These are phyloP conservation scores for Tetrapyrgos nigripes DNA, from an alignment of 1,284 basidiomycete species.

Conservation along the genomic window DNA sequence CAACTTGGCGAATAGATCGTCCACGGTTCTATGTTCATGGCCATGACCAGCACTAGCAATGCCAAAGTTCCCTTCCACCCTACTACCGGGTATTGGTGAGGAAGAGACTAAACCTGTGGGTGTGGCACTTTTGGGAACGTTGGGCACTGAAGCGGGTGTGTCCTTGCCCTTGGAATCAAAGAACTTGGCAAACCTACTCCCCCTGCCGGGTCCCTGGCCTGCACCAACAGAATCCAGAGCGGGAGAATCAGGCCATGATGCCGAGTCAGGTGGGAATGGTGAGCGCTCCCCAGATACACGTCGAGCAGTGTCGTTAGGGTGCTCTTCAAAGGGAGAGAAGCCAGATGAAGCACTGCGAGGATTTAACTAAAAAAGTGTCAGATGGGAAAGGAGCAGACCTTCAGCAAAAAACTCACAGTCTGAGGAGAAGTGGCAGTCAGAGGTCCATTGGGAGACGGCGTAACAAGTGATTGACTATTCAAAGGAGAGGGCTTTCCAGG, in stretches of 20 bases:
- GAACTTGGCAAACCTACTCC: constrained; percentile 84
- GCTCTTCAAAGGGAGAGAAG: constrained; percentile 68
- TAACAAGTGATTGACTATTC: constrained; percentile 2
- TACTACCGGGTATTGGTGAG: constrained; percentile 51
- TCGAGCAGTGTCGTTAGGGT: constrained; percentile 45
- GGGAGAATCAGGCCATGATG: constrained; percentile 13
- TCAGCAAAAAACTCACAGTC: background rate
- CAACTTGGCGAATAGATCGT: constrained; percentile 79
- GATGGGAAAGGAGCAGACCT: background rate
- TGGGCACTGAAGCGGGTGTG: constrained; percentile 25
- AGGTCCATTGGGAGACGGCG: constrained; percentile 20
- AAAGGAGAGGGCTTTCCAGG: constrained; percentile 24
- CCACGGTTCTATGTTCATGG: constrained; percentile 64
- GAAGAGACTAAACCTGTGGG: constrained; percentile 46
- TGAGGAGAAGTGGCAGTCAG: constrained; percentile 18
- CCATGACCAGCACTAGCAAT: constrained; percentile 42
- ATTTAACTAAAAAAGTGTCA: constrained; percentile 33
- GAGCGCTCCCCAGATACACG: constrained; percentile 39
- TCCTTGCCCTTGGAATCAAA: constrained; percentile 77
- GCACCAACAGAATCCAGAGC: constrained; percentile 39
- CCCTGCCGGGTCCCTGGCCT: constrained; percentile 60
- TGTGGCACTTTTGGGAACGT: constrained; percentile 43
- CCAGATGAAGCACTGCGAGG: constrained; percentile 33
- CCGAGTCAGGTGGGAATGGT: constrained; percentile 2
- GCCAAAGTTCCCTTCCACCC: constrained; percentile 51